Percentiles rank a stretch among this genome's conserved stretches.
phyloP scores from a whole-genome alignment of 1,139 yeast genomes.

The Meyerozyma athensensis region DNA sequence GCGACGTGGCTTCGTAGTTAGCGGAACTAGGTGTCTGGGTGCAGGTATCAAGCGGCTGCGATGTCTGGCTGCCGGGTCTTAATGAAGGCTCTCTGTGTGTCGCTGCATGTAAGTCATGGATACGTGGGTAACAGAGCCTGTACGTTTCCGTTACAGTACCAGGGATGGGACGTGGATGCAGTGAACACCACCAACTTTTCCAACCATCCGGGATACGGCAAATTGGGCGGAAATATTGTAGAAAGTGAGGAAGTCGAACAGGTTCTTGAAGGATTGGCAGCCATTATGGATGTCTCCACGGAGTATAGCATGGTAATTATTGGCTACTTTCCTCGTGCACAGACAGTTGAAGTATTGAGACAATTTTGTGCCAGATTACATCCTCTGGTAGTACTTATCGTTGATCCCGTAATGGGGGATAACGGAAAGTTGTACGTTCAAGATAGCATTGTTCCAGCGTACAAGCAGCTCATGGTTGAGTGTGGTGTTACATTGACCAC shows the following conservation, averaged over 20 bases:
- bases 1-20: conserved; percentile 3
- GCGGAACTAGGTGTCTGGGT: neutral
- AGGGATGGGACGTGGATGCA: conserved; percentile 83
- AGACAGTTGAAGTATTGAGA: conserved; percentile 42
- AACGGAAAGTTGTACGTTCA: conserved; percentile 35
- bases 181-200: conserved; percentile 77
- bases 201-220: conserved; percentile 80
- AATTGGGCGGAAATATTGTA: conserved; percentile 25
- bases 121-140: conserved; percentile 82
- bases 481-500: conserved; percentile 31
- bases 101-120: conserved; percentile 84
- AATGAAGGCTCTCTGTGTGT: conserved; percentile 36
- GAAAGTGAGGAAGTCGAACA: neutral
- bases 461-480: conserved; percentile 20
- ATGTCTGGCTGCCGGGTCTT: neutral
- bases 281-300: conserved; percentile 15
- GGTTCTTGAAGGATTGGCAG: neutral
- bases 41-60: neutral
- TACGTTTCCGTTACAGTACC: conserved; percentile 70
- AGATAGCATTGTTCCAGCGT: conserved; percentile 28
- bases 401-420: conserved; percentile 41
- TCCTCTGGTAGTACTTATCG: conserved; percentile 31
- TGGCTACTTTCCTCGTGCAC: conserved; percentile 67
- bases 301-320: conserved; percentile 60
- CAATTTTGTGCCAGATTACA: conserved; percentile 18